These are phyloP conservation scores for Gossypium anomalum DNA, from an alignment of 345 rosid species.

Conservation along the genomic window DNA sequence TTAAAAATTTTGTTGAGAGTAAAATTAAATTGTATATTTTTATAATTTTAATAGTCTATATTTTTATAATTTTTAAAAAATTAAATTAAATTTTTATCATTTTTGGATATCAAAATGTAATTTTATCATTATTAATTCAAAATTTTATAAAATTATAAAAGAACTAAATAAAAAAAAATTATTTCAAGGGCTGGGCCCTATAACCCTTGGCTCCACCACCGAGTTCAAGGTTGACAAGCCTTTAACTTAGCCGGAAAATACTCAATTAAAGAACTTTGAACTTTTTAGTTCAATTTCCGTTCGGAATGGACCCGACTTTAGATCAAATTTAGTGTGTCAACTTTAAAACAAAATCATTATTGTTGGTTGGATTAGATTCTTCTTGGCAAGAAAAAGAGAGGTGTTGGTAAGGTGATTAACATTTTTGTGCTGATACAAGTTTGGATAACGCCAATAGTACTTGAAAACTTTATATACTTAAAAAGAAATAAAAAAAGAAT, in stretches of 20 bases:
- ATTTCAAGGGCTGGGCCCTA: too few relatives aligned
- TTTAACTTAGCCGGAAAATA: neutral
- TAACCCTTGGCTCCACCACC: neutral
- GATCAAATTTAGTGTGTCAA: constrained; percentile 7
- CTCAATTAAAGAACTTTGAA: neutral
- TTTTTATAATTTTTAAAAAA: too few relatives aligned
- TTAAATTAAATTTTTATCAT: too few relatives aligned
- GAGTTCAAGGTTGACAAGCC: neutral
- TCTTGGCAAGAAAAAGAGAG: neutral
- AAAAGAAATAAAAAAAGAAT: too few relatives aligned
- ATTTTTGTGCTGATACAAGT: neutral
- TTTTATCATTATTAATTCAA: too few relatives aligned
- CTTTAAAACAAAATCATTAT: constrained; percentile 8
- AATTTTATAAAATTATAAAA: too few relatives aligned
- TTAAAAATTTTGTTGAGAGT: too few relatives aligned
- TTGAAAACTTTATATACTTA: too few relatives aligned
- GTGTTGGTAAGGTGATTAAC: neutral
- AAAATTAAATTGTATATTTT: too few relatives aligned
- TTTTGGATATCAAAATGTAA: fast-evolving
- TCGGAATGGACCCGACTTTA: neutral
- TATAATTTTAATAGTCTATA: too few relatives aligned
- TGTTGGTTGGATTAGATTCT: neutral
- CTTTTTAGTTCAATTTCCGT: neutral
- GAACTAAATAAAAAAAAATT: too few relatives aligned
- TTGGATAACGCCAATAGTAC: neutral